These are phyloP conservation scores for Diaporthe ilicicola DNA, from an alignment of 2,329 filamentous ascomycete species.

Conservation along the genomic window DNA sequence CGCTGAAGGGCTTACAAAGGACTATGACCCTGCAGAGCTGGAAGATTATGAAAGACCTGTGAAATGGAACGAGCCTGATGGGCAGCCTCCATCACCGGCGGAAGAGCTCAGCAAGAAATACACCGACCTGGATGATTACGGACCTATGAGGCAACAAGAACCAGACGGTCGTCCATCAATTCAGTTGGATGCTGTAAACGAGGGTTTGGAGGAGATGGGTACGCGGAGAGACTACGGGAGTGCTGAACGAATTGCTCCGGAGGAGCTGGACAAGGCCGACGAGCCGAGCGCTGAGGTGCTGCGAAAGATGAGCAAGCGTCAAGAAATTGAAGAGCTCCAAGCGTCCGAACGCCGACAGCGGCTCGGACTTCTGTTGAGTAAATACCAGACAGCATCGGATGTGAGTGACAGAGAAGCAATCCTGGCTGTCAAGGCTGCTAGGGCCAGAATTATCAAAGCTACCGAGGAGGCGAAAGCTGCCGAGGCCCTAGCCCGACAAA, in stretches of 20 bases:
- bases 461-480: too few species aligned
- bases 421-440: constrained; percentile 35
- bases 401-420: constrained; percentile 41
- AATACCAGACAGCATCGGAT: constrained; percentile 42
- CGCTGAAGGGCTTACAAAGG: not conserved
- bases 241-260: not conserved
- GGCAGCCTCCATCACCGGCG: not conserved
- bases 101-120: constrained; percentile 45
- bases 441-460: constrained; percentile 27
- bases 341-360: constrained; percentile 35
- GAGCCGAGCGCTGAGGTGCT: constrained; percentile 41
- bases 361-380: constrained; percentile 43
- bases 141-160: constrained; percentile 42
- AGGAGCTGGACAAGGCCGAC: constrained; percentile 36
- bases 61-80: constrained; percentile 9
- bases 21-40: not conserved
- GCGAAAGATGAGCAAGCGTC: constrained; percentile 30
- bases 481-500: too few species aligned
- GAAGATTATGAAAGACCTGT: not conserved
- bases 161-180: constrained; percentile 42
- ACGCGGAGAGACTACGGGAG: constrained; percentile 38
- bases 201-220: constrained; percentile 50
- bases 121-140: constrained; percentile 45
- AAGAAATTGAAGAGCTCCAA: not conserved
- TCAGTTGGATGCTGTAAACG: constrained; percentile 44